phyloP scores from a whole-genome alignment of 148 eudicot species.

The Silene uniflora region DNA sequence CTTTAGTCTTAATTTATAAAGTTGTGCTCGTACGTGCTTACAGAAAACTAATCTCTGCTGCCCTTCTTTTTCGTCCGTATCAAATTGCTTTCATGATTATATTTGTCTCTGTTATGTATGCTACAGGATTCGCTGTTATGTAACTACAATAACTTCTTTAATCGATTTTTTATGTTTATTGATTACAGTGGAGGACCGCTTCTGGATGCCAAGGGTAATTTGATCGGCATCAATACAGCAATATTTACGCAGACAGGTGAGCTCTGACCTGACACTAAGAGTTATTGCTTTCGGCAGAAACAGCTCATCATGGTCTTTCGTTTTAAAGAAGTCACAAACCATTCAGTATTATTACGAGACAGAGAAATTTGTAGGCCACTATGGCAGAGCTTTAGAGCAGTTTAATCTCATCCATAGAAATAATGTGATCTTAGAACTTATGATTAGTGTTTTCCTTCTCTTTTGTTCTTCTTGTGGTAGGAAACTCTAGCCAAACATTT shows the following conservation, averaged over 20 bases:
- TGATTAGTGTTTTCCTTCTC: not conserved
- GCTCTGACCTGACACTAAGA: constrained; percentile 5
- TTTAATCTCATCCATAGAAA: no score
- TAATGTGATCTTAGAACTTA: not conserved
- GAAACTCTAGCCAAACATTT: not conserved
- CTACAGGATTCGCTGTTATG: not conserved
- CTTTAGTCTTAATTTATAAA: not conserved
- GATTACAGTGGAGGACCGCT: constrained; percentile 92
- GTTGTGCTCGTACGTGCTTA: not conserved
- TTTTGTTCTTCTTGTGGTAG: not conserved
- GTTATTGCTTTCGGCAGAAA: not conserved
- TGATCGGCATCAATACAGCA: constrained; percentile 95
- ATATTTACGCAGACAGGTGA: constrained; percentile 95
- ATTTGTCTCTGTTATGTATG: not conserved
- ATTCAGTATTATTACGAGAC: not conserved
- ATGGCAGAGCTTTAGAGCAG: not conserved
- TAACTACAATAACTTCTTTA: constrained; percentile 1
- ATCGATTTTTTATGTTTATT: constrained; percentile 13
- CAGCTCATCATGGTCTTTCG: not conserved
- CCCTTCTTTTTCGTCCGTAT: not conserved
- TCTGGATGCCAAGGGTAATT: constrained; percentile 81
- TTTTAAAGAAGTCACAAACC: no score
- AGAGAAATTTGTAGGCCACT: not conserved
- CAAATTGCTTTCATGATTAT: not conserved
- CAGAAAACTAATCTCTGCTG: not conserved